Base-by-base conservation (phyloP, 1,139 yeast genomes). In the Blastobotrys malaysiensis region DNA sequence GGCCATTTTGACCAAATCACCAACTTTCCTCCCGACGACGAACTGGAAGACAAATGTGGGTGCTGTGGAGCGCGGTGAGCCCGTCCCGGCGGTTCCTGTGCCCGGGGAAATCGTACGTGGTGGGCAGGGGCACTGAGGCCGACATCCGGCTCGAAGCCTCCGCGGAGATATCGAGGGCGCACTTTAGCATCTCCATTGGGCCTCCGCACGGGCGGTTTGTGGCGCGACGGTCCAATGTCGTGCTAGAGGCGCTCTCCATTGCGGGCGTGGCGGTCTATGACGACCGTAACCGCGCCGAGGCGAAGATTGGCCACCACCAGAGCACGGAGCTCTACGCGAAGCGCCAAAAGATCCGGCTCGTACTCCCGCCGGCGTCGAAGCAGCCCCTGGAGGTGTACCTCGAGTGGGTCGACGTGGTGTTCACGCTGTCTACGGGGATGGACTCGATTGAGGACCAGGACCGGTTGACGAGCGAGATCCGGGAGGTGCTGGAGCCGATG, bases 401-500 rank as follows among this genome's bases (percentile, higher is more conserved):
- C 45, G 47, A 39, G 16, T 52, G 55, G 55, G 45, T 20, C 11
- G 24, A 27, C 4, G 45, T 52, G 16, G 49, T 51, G 5, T 21
- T 53, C 22, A 24, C 52, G 18, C 16, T 24, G 7, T 39, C 49
- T n/a, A 50, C 46, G 22, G 53, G 44, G 21, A 24, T 26, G 19
- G 44, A 24, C 48, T 27, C 46, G 18, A 14, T 45, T 9, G 45
- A 27, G 49, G 11, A 36, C 22, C n/a, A 24, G 50, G 54, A 44
- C 21, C 36, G 27, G 39, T 39, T 18, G 39, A 46, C 20, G 43
- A 31, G 13, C 50, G 46, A 49, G 19, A 21, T 43, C 24, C 51
- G 31, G 43, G 19, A n/a, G 1, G 44, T 36, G 22, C 50, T 63
- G 45, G 63, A 56, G 47, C 59, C 54, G 11, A 45, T 59, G 55